phyloP scores from a whole-genome alignment of 768 basidiomycete species.

The Leccinum disarticulatum region DNA sequence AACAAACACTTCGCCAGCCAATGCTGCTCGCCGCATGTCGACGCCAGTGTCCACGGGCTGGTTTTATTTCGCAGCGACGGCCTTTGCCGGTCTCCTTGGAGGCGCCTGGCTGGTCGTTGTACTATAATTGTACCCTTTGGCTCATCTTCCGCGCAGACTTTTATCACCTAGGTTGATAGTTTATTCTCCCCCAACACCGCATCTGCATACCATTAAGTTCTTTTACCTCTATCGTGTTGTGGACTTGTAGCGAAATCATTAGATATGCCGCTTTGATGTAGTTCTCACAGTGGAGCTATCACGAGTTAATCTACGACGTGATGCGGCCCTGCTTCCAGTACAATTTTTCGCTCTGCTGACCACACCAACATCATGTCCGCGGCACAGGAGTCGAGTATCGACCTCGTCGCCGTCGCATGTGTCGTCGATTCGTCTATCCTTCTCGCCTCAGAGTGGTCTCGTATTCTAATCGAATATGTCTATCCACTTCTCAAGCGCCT shows the following conservation, averaged over 20 bases:
- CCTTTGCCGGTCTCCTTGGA: slow-evolving; percentile 25
- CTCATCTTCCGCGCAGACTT: background rate
- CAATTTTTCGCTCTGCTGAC: background rate
- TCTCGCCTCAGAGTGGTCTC: slow-evolving; percentile 53
- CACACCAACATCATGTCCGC: slow-evolving; percentile 24
- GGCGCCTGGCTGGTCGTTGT: slow-evolving; percentile 34
- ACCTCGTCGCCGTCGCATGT: slow-evolving; percentile 50
- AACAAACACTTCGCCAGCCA: slow-evolving; percentile 29
- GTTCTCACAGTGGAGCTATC: slow-evolving; percentile 6
- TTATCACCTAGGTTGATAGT: background rate
- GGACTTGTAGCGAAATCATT: slow-evolving; percentile 9
- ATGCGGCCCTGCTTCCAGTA: background rate
- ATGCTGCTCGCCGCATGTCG: slow-evolving; percentile 25
- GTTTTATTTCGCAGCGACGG: slow-evolving; percentile 28
- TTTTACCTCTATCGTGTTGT: slow-evolving; percentile 7
- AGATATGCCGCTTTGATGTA: slow-evolving; percentile 4
- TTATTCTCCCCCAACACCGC: slow-evolving; percentile 9
- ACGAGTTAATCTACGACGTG: background rate
- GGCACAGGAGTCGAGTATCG: slow-evolving; percentile 16
- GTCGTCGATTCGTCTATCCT: slow-evolving; percentile 62
- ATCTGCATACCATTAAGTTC: slow-evolving; percentile 17
- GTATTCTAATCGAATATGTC: slow-evolving; percentile 48
- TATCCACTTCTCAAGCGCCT: slow-evolving; percentile 52
- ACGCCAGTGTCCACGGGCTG: slow-evolving; percentile 23
- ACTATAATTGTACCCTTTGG: slow-evolving; percentile 2